Evolutionary conservation across 139 green algal genomes (phyloP).

Genomic region (Pleodorina starrii): DNA sequence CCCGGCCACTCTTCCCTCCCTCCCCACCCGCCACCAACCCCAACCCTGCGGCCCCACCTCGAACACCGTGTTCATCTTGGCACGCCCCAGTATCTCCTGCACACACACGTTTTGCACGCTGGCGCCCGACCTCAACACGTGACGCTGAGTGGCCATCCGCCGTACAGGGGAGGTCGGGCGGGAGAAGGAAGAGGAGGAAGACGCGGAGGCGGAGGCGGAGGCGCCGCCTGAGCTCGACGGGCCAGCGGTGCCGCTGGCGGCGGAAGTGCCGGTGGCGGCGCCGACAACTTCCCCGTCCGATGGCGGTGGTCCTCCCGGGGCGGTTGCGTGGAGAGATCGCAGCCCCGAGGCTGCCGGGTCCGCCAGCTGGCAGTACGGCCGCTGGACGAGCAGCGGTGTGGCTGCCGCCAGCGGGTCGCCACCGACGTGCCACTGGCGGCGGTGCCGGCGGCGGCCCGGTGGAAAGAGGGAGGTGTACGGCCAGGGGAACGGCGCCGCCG

Average conservation of each 20-base stretch:
- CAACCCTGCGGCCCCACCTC: constrained; percentile 10
- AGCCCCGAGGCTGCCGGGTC: not conserved
- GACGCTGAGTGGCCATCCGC: not conserved
- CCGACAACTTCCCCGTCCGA: no score
- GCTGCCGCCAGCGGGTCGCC: no score
- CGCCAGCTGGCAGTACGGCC: not conserved
- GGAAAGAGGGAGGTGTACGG: no score
- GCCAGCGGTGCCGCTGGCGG: no score
- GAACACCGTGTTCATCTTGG: constrained; percentile 22
- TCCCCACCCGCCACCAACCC: not conserved
- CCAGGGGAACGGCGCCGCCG: no score
- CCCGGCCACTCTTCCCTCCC: no score
- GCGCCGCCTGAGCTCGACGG: no score
- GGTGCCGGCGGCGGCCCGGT: no score
- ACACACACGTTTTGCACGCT: constrained; percentile 27
- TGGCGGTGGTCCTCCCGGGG: not conserved
- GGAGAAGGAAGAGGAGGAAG: not conserved
- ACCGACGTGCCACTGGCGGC: no score
- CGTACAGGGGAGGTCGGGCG: not conserved
- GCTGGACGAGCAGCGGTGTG: no score
- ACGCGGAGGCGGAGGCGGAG: not conserved
- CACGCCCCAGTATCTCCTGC: constrained; percentile 43
- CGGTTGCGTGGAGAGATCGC: not conserved
- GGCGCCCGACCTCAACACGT: constrained; percentile 8
- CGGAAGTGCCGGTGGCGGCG: no score